Percentiles rank a stretch among this genome's conserved stretches.
Evolutionary conservation across 352 stramenopile species (phyloP).

Genomic region (Globisporangium orthogonon): DNA sequence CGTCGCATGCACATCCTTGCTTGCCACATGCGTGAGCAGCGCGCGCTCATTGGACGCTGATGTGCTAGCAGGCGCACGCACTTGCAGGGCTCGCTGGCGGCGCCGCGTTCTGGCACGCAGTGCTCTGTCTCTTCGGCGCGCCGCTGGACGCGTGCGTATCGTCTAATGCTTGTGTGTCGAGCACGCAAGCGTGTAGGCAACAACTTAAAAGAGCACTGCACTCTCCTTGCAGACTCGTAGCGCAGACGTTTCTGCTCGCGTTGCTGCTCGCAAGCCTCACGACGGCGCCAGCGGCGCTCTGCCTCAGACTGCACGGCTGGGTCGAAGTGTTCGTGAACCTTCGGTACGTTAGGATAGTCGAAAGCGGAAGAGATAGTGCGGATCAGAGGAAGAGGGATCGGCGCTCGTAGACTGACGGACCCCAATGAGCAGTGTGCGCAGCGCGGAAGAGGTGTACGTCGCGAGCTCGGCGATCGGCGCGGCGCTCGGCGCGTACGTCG

Average conservation of each 20-base stretch:
- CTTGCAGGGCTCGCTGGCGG: slow-evolving; percentile 29
- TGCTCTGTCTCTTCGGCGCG: slow-evolving; percentile 71
- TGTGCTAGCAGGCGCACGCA: slow-evolving; percentile 11
- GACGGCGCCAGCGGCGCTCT: slow-evolving; percentile 36
- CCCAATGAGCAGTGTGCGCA: slow-evolving; percentile 23
- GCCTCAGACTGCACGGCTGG: slow-evolving; percentile 34
- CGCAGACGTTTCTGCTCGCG: slow-evolving; percentile 56
- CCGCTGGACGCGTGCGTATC: slow-evolving; percentile 46
- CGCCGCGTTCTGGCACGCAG: slow-evolving; percentile 39
- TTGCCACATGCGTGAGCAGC: not conserved
- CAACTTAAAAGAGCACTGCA: no score
- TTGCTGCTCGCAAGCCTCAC: slow-evolving; percentile 45
- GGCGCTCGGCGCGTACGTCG: slow-evolving; percentile 60
- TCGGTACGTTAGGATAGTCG: slow-evolving; percentile 16
- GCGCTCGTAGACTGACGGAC: not conserved
- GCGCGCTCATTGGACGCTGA: not conserved
- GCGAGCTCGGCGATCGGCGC: slow-evolving; percentile 49
- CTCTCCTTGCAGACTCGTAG: slow-evolving; percentile 31
- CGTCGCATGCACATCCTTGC: not conserved
- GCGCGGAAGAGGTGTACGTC: slow-evolving; percentile 36
- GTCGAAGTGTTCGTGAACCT: slow-evolving; percentile 49
- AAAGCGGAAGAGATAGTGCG: not conserved
- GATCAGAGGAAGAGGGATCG: not conserved
- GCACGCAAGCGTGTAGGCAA: no score
- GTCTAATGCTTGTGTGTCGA: no score